phyloP scores from a whole-genome alignment of 1,284 basidiomycete genomes.

The Afroboletus lepidellus region DNA sequence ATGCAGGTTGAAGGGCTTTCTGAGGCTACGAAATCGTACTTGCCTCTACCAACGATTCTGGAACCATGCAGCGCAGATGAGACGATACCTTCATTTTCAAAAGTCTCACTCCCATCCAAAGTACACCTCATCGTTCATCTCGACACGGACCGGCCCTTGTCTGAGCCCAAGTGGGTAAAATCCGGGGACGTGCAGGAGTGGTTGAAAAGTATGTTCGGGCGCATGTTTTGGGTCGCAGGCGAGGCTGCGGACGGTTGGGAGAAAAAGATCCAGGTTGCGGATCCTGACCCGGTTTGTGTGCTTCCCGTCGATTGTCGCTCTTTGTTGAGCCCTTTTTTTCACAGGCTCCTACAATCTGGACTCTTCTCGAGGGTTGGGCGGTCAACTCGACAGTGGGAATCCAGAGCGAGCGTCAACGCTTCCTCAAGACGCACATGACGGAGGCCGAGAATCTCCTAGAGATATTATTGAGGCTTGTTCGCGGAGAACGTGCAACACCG shows the following conservation, averaged over 20 bases:
- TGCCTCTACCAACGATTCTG: slow-evolving; percentile 50
- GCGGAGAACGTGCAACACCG: slow-evolving; percentile 79
- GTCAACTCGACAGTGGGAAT: slow-evolving; percentile 74
- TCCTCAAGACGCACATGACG: slow-evolving; percentile 83
- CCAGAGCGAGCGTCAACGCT: slow-evolving; percentile 76
- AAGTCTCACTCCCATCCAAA: slow-evolving; percentile 48
- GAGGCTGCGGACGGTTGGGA: slow-evolving; percentile 83
- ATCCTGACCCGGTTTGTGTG: slow-evolving; percentile 87
- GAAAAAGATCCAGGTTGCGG: slow-evolving; percentile 86
- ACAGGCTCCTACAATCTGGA: slow-evolving; percentile 88
- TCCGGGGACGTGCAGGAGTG: slow-evolving; percentile 92
- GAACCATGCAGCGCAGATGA: slow-evolving; percentile 48
- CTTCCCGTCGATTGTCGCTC: slow-evolving; percentile 18
- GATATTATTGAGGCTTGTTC: slow-evolving; percentile 84
- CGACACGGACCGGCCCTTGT: slow-evolving; percentile 83
- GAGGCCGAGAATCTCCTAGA: slow-evolving; percentile 87
- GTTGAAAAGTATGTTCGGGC: slow-evolving; percentile 84
- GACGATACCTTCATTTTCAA: slow-evolving; percentile 69
- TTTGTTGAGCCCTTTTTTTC: slow-evolving; percentile 10
- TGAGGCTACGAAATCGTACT: slow-evolving; percentile 67
- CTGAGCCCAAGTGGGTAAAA: slow-evolving; percentile 95
- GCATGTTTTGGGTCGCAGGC: slow-evolving; percentile 76
- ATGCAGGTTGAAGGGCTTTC: slow-evolving; percentile 74
- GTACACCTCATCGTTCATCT: slow-evolving; percentile 66
- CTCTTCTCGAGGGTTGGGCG: slow-evolving; percentile 86